Evolutionary conservation across 2,329 filamentous ascomycete genomes (phyloP), one percentile per base, ranked within the genome.

Genomic region (Hymenoscyphus salicellus): DNA sequence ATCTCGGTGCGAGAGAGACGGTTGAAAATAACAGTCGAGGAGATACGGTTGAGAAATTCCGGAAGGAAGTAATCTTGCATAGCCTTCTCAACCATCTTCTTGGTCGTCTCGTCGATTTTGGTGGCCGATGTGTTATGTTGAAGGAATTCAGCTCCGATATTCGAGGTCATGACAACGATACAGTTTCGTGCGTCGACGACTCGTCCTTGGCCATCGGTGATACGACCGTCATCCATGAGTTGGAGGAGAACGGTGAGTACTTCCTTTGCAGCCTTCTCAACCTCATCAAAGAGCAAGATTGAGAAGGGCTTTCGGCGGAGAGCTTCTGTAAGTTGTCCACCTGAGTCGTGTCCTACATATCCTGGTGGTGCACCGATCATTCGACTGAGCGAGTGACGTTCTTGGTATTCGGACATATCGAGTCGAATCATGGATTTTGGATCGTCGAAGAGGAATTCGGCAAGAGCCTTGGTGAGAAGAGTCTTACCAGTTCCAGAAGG

Each of bases 361-460:
- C 95, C 95, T 4, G 95, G 95, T 23, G 95, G 95, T 23, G 95
- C 93, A 76, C 95, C 95, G 72, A 99, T 99, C 92, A 99, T 97
- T 66, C 95, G 88, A 76, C 92, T 96, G 16, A 99, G 86, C 0
- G 94, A 90, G 77, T 99, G 95, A 5, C 94, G 89, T 79, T 99
- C 95, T 78, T 99, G 96, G 78, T 99, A 99, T 79, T 99, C 95
- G 5, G 94, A 98, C 95, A 99, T 99, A 77, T 99, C 95, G 80
- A 99, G 96, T 46, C 95, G 90, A 73, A 99, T 97, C 95, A 99
- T 98, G 38, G 94, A 83, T 81, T 97, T 97, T 30, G 94, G 81
- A 72, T 99, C 95, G 76, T 99, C 95, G 80, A 99, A 99, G 32
- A 99, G 83, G 82, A 99, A 99, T 78, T 99, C 95, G 58, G 95